A percentile compares a stretch with the other conserved stretches of the same genome.
phyloP scores from a whole-genome alignment of 768 basidiomycete species.

The Auriscalpium microsporum region DNA sequence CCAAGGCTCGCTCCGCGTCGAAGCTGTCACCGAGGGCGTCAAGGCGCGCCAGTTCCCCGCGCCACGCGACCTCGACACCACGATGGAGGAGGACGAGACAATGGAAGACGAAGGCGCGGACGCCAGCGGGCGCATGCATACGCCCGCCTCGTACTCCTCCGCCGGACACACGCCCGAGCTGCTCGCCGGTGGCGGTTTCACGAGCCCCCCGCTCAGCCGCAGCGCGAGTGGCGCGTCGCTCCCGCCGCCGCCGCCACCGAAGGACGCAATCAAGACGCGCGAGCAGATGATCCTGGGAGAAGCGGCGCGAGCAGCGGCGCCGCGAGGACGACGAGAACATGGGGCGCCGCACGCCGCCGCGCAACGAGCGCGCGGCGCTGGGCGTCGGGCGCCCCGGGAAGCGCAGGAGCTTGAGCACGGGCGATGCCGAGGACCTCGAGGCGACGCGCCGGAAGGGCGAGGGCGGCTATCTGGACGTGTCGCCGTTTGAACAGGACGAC shows the following conservation, averaged over 20 bases:
- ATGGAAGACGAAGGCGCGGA: conserved; percentile 19
- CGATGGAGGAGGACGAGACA: conserved; percentile 20
- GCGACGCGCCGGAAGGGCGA: conserved; percentile 12
- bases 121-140: conserved; percentile 1
- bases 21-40: conserved; percentile 26
- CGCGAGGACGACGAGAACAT: conserved; percentile 40
- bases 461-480: conserved; percentile 30
- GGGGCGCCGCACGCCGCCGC: conserved; percentile 27
- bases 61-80: conserved; percentile 26
- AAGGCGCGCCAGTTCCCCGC: conserved; percentile 24
- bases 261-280: conserved; percentile 56
- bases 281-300: conserved; percentile 67
- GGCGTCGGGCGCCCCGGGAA: conserved; percentile 36
- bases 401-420: conserved; percentile 71
- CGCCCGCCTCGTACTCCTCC: conserved; percentile 1
- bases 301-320: conserved; percentile 52
- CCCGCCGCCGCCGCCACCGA: conserved; percentile 41
- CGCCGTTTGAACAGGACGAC: conserved; percentile 33
- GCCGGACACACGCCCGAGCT: conserved; percentile 11
- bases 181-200: conserved; percentile 10
- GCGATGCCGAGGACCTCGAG: conserved; percentile 47
- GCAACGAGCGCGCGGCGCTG: conserved; percentile 14
- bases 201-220: conserved; percentile 26
- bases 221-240: conserved; percentile 36
- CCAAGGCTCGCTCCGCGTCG: conserved; percentile 17